These are phyloP conservation scores for Ligustrum vulgare DNA, from an alignment of 257 asterid genomes.

Conservation along the genomic window DNA sequence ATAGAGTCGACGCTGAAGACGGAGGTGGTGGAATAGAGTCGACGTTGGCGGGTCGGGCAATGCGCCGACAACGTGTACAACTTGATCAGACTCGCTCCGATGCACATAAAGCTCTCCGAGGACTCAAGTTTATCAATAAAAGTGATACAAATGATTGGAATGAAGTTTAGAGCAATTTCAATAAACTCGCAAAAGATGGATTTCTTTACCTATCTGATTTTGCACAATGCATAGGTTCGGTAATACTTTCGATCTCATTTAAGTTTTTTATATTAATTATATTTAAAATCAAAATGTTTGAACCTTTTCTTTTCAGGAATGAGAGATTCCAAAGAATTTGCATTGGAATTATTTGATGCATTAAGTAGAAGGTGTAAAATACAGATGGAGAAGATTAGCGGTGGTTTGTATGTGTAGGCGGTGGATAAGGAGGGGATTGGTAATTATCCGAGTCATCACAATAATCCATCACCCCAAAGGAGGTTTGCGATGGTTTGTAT, in stretches of 20 bases:
- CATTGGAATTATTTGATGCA: slow-evolving; percentile 86
- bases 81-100: slow-evolving; percentile 94
- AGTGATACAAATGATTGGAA: slow-evolving; percentile 33
- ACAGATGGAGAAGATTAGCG: slow-evolving; percentile 68
- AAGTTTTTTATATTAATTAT: too few relatives aligned
- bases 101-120: slow-evolving; percentile 82
- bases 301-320: slow-evolving; percentile 40
- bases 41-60: slow-evolving; percentile 85
- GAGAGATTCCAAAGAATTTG: slow-evolving; percentile 90
- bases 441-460: too few relatives aligned
- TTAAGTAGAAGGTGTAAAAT: slow-evolving; percentile 80
- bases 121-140: slow-evolving; percentile 30
- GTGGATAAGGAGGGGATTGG: too few relatives aligned
- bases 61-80: slow-evolving; percentile 94
- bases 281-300: too few relatives aligned
- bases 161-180: slow-evolving; percentile 63
- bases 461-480: too few relatives aligned
- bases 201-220: slow-evolving; percentile 74
- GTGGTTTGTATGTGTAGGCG: too few relatives aligned
- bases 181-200: slow-evolving; percentile 77
- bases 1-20: slow-evolving; percentile 17
- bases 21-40: slow-evolving; percentile 57
- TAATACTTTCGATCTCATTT: not conserved
- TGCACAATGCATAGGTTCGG: slow-evolving; percentile 89
- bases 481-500: too few relatives aligned